phyloP scores from a whole-genome alignment of 2,329 filamentous ascomycete genomes.

The Parascedosporium putredinis region DNA sequence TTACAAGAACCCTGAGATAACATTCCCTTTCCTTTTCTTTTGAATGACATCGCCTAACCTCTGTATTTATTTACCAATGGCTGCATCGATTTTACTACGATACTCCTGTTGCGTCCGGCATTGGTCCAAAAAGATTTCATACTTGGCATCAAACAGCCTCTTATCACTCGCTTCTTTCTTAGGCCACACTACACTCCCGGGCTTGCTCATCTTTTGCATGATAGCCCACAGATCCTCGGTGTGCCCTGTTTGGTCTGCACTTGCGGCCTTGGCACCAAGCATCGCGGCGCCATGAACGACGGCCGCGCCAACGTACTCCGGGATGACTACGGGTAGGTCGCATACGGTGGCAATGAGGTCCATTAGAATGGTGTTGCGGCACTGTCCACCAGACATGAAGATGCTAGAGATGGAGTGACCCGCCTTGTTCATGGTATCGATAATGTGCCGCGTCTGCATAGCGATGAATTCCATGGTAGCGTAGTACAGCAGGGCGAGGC shows the following conservation, averaged over 20 bases:
- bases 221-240: conserved; percentile 89
- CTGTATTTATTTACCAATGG: conserved; percentile 12
- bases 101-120: conserved; percentile 78
- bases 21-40: too few relatives aligned
- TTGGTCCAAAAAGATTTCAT: conserved; percentile 91
- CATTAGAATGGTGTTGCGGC: conserved; percentile 91
- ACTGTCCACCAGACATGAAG: conserved; percentile 98
- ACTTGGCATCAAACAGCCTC: conserved; percentile 76
- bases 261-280: conserved; percentile 93
- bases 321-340: conserved; percentile 85
- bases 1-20: too few relatives aligned
- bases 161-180: conserved; percentile 63
- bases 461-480: conserved; percentile 97
- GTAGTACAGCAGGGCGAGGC: conserved; percentile 87
- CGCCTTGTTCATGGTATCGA: conserved; percentile 83
- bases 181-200: conserved; percentile 72
- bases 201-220: conserved; percentile 96
- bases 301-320: conserved; percentile 85
- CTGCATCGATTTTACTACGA: conserved; percentile 64
- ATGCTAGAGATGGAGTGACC: conserved; percentile 85
- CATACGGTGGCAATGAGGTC: conserved; percentile 82
- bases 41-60: too few relatives aligned
- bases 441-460: conserved; percentile 89
- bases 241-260: conserved; percentile 52
- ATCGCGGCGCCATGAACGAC: conserved; percentile 98